Percentiles rank a stretch among this genome's conserved stretches.
These are phyloP conservation scores for Leccinum olivaceoglutinosum DNA, from an alignment of 1,284 basidiomycete genomes.

Conservation along the genomic window DNA sequence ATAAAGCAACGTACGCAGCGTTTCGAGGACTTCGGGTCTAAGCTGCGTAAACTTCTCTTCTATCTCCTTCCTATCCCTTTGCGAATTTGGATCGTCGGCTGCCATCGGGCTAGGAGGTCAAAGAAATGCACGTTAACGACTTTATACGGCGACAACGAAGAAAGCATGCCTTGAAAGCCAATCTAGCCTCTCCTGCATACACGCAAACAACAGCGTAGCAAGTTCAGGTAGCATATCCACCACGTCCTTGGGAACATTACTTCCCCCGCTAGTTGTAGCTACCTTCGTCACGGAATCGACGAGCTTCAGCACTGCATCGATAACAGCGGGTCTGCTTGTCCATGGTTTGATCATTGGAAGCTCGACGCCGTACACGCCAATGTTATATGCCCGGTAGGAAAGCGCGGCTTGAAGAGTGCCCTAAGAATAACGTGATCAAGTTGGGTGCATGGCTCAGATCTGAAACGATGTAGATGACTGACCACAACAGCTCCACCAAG, in stretches of 20 bases:
- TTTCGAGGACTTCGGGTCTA: conserved; percentile 70
- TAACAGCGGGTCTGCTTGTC: conserved; percentile 68
- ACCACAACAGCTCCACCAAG: conserved; percentile 56
- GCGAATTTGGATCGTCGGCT: conserved; percentile 38
- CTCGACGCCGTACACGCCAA: conserved; percentile 72
- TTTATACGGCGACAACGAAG: background rate
- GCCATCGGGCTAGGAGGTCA: conserved; percentile 36
- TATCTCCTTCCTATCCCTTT: conserved; percentile 53
- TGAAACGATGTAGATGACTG: conserved; percentile 21
- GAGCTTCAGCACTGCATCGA: conserved; percentile 68
- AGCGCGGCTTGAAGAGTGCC: conserved; percentile 69
- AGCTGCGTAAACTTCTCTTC: conserved; percentile 62
- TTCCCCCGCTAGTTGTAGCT: conserved; percentile 18
- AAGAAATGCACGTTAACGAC: conserved; percentile 5
- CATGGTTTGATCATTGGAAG: conserved; percentile 75
- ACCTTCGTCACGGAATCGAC: conserved; percentile 63
- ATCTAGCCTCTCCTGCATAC: conserved; percentile 67
- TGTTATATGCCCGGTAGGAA: conserved; percentile 68
- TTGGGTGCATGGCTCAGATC: background rate
- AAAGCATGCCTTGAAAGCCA: conserved; percentile 58
- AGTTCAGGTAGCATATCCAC: conserved; percentile 55
- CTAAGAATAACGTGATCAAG: conserved; percentile 33
- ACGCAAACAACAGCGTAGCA: conserved; percentile 64
- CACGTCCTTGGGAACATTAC: conserved; percentile 45
- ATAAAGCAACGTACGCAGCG: conserved; percentile 53